Base-by-base conservation (phyloP, 306 rosid genomes). In the Notholithocarpus densiflorus region DNA sequence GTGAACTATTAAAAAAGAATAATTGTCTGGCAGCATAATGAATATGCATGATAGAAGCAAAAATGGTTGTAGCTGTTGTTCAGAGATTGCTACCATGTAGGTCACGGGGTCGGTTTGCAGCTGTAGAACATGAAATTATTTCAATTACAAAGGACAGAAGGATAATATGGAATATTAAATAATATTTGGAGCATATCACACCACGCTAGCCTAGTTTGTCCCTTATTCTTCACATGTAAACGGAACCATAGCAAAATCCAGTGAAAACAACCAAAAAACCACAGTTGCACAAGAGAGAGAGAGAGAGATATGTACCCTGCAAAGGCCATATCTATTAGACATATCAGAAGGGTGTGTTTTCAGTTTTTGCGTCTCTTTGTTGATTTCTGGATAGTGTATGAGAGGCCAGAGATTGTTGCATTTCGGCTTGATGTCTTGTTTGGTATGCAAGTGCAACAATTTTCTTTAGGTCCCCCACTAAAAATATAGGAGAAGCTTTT, bases 181-280 rank as follows among this genome's bases (percentile, higher is more conserved):
- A 10, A 71, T n/a, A 77, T 43, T 64, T 62, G 83, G 79, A 73
- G 73, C 73, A 72, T 51, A 23, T 40, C 54, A 57, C 56, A 81
- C 19, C 78, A 80, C 72, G 53, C 54, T 20, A 87, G 59, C 54
- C 17, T 86, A 70, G 66, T 64, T 84, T 81, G 84, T 84, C 82
- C 77, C 80, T 40, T 82, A 70, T 82, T 82, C 73, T 72, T 76
- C 84, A 82, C 89, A 73, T 79, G 86, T 73, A 65, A 57, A 43
- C 11, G 55, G 71, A 62, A 76, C 51, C 29, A 29, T 81, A 26
- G 56, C 56, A 55, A 69, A 59, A 76, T 23, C 43, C 19, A 18
- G 54, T 57, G 64, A 52, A 48, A 83, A 73, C 75, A 31, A 29
- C 60, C 61, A 40, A 48, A 59, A 48, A 59, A 71, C 32, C 29